Percentiles rank a stretch among this genome's conserved stretches.
These are phyloP conservation scores for Dianthus caryophyllus DNA, from an alignment of 148 eudicot species.

Conservation along the genomic window DNA sequence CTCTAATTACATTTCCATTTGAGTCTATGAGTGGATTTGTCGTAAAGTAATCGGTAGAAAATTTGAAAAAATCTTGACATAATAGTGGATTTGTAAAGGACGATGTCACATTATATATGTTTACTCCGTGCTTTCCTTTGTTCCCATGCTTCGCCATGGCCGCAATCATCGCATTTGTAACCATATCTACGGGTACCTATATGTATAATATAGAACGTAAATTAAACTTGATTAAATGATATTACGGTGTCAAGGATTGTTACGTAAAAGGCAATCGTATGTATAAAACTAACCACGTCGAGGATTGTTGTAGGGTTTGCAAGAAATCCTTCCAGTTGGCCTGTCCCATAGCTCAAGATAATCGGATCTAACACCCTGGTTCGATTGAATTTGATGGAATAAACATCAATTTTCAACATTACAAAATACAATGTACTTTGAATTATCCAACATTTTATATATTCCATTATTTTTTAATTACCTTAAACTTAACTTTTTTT, in stretches of 20 bases:
- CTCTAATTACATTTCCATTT: background rate
- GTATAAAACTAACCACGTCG: slow-evolving; percentile 4
- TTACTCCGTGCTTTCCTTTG: background rate
- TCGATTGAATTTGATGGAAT: too few relatives aligned
- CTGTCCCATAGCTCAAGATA: slow-evolving; percentile 9
- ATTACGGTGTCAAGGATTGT: too few relatives aligned
- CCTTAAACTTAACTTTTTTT: too few relatives aligned
- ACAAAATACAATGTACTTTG: too few relatives aligned
- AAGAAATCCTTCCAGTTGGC: background rate
- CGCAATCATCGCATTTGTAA: slow-evolving; percentile 13
- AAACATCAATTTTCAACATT: too few relatives aligned
- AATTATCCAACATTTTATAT: too few relatives aligned
- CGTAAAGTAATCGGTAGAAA: background rate
- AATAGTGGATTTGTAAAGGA: background rate
- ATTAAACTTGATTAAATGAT: too few relatives aligned
- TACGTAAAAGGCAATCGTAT: too few relatives aligned
- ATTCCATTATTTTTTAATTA: too few relatives aligned
- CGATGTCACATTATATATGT: slow-evolving; percentile 8
- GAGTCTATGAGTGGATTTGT: background rate
- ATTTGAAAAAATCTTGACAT: background rate
- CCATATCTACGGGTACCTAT: slow-evolving; percentile 21
- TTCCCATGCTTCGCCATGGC: slow-evolving; percentile 13
- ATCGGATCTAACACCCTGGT: background rate
- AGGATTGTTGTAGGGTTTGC: background rate
- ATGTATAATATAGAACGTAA: background rate